phyloP scores from a whole-genome alignment of 192 early-diverging fungal species.

The Pilaira anomala region DNA sequence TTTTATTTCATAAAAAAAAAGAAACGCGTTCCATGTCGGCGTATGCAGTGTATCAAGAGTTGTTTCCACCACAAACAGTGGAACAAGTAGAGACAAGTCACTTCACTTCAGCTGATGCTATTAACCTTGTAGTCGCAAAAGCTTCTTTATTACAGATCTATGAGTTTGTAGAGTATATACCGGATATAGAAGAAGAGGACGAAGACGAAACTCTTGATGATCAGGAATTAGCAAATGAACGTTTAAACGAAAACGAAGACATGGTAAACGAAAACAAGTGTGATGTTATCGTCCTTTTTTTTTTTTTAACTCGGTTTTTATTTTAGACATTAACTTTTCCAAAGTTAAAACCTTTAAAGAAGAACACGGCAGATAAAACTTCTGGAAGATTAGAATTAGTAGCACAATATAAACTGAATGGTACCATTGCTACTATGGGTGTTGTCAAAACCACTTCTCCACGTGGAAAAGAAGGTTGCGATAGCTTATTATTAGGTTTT shows the following conservation, averaged over 20 bases:
- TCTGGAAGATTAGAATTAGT: constrained; percentile 62
- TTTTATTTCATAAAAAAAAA: background rate
- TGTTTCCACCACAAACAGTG: constrained; percentile 60
- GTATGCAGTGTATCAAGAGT: constrained; percentile 57
- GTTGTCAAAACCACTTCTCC: constrained; percentile 63
- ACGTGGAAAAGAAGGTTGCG: constrained; percentile 59
- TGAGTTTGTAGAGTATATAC: constrained; percentile 53
- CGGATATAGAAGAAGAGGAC: constrained; percentile 20
- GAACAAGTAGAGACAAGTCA: constrained; percentile 57
- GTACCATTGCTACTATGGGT: constrained; percentile 68
- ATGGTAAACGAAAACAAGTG: constrained; percentile 22
- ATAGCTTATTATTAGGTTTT: constrained; percentile 75
- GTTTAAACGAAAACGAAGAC: constrained; percentile 31
- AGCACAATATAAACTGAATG: constrained; percentile 62
- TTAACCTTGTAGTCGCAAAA: constrained; percentile 67
- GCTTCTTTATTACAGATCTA: constrained; percentile 67
- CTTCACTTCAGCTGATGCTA: constrained; percentile 56
- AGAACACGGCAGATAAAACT: constrained; percentile 10
- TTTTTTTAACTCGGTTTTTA: background rate
- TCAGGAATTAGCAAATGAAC: constrained; percentile 18
- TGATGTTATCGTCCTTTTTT: background rate
- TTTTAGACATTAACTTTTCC: constrained; percentile 28
- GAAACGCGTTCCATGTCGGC: constrained; percentile 37
- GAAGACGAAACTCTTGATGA: constrained; percentile 3
- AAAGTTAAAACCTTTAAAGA: constrained; percentile 27